These are phyloP conservation scores for Xerocomellus dryophilus DNA, from an alignment of 768 basidiomycete species.

Conservation along the genomic window DNA sequence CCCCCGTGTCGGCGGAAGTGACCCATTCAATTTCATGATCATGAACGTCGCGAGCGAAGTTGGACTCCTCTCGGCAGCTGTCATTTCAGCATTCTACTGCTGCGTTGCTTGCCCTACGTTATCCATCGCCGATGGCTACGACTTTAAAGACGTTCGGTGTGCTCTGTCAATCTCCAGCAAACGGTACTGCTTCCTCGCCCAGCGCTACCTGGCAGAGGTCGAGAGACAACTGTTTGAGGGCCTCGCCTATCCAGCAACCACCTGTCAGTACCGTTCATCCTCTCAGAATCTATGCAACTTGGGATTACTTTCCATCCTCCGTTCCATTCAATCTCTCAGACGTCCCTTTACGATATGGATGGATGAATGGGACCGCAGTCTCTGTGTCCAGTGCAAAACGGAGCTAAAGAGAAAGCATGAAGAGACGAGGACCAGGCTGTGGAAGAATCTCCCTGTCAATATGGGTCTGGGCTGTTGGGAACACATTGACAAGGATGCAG, in stretches of 20 bases:
- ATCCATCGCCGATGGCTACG: constrained; percentile 11
- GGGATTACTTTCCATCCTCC: neutral
- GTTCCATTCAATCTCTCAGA: neutral
- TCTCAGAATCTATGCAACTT: neutral
- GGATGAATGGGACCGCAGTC: neutral
- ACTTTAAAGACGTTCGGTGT: neutral
- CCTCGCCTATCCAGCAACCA: neutral
- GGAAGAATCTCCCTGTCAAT: neutral
- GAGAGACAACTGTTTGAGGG: neutral
- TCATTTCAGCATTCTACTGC: constrained; percentile 1
- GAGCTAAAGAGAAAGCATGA: neutral
- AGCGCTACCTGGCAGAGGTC: neutral
- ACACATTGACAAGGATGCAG: constrained; percentile 1
- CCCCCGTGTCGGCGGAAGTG: constrained; percentile 3
- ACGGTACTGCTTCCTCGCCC: constrained; percentile 1
- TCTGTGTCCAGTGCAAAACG: neutral
- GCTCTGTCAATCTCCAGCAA: neutral
- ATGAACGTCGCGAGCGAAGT: constrained; percentile 16
- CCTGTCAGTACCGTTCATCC: neutral
- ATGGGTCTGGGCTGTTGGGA: constrained; percentile 9
- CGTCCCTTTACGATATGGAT: neutral
- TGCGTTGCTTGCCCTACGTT: constrained; percentile 6
- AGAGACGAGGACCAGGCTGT: neutral
- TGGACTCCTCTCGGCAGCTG: neutral
- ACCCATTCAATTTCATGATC: constrained; percentile 12